Conservation (phyloP, 2,329 filamentous ascomycete species). For the Ophiostoma himal-ulmi region DNA sequence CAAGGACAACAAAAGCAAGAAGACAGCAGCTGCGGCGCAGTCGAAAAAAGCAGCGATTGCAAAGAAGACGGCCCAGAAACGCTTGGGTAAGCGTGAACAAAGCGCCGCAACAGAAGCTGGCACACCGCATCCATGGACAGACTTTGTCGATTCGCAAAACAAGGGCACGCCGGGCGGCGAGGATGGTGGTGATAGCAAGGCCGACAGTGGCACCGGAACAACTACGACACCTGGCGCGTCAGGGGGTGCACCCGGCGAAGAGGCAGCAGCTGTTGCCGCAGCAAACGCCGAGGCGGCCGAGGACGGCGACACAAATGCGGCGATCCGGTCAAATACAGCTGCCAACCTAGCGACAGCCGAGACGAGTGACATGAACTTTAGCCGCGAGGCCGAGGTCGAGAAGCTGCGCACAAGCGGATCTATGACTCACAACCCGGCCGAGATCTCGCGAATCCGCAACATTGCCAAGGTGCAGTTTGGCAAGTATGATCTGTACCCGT, state of each 20-base stretch:
- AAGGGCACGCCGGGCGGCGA: constrained; percentile 36
- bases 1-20: constrained; percentile 67
- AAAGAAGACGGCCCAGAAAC: constrained; percentile 53
- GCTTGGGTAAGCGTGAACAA: constrained; percentile 50
- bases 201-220: constrained; percentile 16
- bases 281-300: constrained; percentile 16
- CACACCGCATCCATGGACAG: constrained; percentile 50
- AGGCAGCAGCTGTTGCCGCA: constrained; percentile 30
- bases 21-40: constrained; percentile 41
- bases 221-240: constrained; percentile 18
- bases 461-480: constrained; percentile 93
- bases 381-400: constrained; percentile 88
- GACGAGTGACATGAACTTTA: constrained; percentile 53
- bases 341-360: constrained; percentile 52
- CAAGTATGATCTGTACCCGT: constrained; percentile 83
- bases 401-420: constrained; percentile 90
- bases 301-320: constrained; percentile 28
- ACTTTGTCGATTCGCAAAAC: constrained; percentile 45
- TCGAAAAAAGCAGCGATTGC: constrained; percentile 49
- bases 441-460: constrained; percentile 93
- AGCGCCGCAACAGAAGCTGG: constrained; percentile 47
- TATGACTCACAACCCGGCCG: constrained; percentile 98
- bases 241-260: constrained; percentile 29
- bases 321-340: constrained; percentile 31
- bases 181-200: constrained; percentile 39